Percentiles rank a stretch among this genome's conserved stretches.
These are phyloP conservation scores for Argentina anserina DNA, from an alignment of 306 rosid genomes.

Conservation along the genomic window DNA sequence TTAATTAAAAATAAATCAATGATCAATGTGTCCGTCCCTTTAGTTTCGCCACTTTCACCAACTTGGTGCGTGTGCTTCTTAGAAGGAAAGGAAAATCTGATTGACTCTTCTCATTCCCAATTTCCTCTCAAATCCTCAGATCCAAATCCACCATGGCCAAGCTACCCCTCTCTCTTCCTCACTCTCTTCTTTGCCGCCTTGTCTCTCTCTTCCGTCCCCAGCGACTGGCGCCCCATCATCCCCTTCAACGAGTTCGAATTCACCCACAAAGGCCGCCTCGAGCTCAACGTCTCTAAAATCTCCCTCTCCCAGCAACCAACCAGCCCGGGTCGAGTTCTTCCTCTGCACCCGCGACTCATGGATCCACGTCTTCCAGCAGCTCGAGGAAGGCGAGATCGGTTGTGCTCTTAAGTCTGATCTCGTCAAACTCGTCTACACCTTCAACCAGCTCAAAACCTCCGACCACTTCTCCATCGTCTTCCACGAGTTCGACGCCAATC, in stretches of 20 bases:
- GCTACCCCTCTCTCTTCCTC: neutral
- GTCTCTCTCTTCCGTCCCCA: conserved; percentile 45
- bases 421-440: too few relatives aligned
- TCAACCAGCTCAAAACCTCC: too few relatives aligned
- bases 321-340: conserved; percentile 70
- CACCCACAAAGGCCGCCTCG: conserved; percentile 76
- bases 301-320: conserved; percentile 35
- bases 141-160: neutral
- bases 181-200: conserved; percentile 55
- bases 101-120: neutral
- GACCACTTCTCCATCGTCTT: too few relatives aligned
- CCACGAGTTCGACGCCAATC: too few relatives aligned
- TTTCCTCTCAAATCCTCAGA: neutral
- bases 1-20: too few relatives aligned
- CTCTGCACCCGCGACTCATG: conserved; percentile 76
- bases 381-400: conserved; percentile 53
- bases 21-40: too few relatives aligned
- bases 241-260: conserved; percentile 85
- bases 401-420: conserved; percentile 69
- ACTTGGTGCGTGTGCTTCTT: too few relatives aligned
- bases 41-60: too few relatives aligned
- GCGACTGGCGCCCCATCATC: conserved; percentile 53
- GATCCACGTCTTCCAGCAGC: conserved; percentile 71
- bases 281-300: conserved; percentile 60
- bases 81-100: too few relatives aligned